A percentile compares a stretch with the other conserved stretches of the same genome.
Conservation (phyloP, 768 basidiomycete species). For the Tremella fuciformis region DNA sequence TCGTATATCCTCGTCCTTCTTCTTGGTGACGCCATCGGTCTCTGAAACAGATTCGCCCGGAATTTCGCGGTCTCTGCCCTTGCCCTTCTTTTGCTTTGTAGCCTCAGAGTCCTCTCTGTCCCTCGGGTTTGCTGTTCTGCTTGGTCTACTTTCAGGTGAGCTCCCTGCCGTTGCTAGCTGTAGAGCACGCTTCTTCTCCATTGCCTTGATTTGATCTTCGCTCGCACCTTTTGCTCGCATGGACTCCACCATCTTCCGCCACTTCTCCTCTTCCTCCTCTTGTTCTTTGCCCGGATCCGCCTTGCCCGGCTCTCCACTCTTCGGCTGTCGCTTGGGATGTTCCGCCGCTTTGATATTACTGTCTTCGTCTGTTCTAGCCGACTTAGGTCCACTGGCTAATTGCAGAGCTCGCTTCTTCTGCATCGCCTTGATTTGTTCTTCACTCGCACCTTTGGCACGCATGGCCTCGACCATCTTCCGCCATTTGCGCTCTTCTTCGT, state of each 20-base stretch:
- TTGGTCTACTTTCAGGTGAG: neutral
- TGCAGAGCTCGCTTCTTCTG: neutral
- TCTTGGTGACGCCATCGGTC: neutral
- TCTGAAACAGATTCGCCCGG: no score
- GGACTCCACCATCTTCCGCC: neutral
- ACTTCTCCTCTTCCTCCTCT: neutral
- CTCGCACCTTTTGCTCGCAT: neutral
- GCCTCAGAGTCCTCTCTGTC: neutral
- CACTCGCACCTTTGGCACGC: constrained; percentile 7
- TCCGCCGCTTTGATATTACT: no score
- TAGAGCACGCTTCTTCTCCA: neutral
- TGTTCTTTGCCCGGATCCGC: neutral
- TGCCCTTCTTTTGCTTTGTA: neutral
- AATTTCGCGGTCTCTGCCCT: neutral
- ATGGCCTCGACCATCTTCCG: neutral
- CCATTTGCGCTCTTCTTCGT: constrained; percentile 2
- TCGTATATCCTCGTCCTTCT: neutral
- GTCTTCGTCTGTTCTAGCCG: neutral
- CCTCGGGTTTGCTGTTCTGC: no score
- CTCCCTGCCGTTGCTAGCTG: neutral
- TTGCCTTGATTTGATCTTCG: neutral
- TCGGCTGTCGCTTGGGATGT: no score
- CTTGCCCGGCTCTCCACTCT: neutral
- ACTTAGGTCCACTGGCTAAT: neutral
- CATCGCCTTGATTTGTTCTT: constrained; percentile 5